Evolutionary conservation across 345 rosid species (phyloP), one percentile per base, ranked within the genome.

Genomic region (Pistacia atlantica): DNA sequence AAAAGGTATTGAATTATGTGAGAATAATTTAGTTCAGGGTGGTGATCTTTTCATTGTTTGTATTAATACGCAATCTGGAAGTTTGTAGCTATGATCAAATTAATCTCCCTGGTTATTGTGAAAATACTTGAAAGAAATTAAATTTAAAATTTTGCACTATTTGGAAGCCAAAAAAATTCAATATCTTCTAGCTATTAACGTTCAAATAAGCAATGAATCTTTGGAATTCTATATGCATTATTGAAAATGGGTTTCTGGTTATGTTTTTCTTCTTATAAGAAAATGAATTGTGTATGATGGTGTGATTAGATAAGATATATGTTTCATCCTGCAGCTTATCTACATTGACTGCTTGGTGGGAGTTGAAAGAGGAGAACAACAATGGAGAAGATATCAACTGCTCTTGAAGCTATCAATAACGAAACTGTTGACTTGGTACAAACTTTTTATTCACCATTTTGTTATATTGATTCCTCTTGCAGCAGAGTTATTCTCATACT

Each of bases 351-450:
- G 49, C 38, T 22, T 57, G 79, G 65, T 11, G 51, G 79, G 16
- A 65, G 66, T 72, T 64, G 86, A 80, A 84, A 72, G 52, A 65
- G 77, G 76, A 77, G 65, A 72, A 46, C 68, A 6, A 46, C 79
- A 56, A 89, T 88, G 94, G 85, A 88, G 35, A 81, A 83, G 54
- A 84, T 83, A 67, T 73, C 86, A 49, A 74, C 72, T 18, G 83
- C 94, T 56, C 87, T 92, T 65, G 89, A 90, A 83, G 98, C 93
- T 74, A 85, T 94, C 49, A 91, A 74, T 85, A 88, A 87, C 60
- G 98, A 91, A 86, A 88, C 85, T 76, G 81, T 92, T 86, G 97
- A 94, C 82, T 81, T 92, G 83, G 98, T 91, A 77, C 16, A 63
- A 52, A 8, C 11, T 64, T 8, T 17, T 8, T 7, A 3, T 8